A percentile compares a stretch with the other conserved stretches of the same genome.
Conservation (phyloP, 495 filamentous ascomycete genomes). For the Aspergillus avenaceus region DNA sequence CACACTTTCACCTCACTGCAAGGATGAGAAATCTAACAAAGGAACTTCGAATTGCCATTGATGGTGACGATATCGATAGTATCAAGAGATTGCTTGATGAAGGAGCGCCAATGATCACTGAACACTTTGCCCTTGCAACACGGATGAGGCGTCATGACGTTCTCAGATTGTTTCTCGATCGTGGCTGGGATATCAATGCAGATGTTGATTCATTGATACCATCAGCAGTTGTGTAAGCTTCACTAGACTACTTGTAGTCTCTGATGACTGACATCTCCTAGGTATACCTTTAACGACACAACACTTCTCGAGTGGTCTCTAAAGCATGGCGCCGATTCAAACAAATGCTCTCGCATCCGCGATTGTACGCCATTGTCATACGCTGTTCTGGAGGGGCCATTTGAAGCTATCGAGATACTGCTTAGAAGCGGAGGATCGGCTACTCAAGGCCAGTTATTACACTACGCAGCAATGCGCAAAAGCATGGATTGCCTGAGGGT, state of each 20-base stretch:
- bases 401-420: conserved; percentile 2
- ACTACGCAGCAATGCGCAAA: conserved; percentile 5
- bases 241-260: background rate
- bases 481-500: background rate
- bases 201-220: background rate
- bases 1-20: no score
- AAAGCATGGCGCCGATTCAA: background rate
- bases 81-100: background rate
- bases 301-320: background rate
- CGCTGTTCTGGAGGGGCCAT: background rate
- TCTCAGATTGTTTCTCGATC: background rate
- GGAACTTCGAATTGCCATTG: background rate
- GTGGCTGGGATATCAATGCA: conserved; percentile 1
- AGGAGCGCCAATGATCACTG: background rate
- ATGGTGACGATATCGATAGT: background rate
- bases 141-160: background rate
- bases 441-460: conserved; percentile 2
- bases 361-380: conserved; percentile 3
- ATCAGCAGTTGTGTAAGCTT: conserved; percentile 3
- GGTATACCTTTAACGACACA: background rate
- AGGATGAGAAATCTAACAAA: background rate
- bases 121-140: background rate
- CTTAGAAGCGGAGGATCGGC: background rate
- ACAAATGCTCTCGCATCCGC: background rate
- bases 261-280: background rate